Conservation (phyloP, 2,329 filamentous ascomycete genomes). For the Fusarium piperis region DNA sequence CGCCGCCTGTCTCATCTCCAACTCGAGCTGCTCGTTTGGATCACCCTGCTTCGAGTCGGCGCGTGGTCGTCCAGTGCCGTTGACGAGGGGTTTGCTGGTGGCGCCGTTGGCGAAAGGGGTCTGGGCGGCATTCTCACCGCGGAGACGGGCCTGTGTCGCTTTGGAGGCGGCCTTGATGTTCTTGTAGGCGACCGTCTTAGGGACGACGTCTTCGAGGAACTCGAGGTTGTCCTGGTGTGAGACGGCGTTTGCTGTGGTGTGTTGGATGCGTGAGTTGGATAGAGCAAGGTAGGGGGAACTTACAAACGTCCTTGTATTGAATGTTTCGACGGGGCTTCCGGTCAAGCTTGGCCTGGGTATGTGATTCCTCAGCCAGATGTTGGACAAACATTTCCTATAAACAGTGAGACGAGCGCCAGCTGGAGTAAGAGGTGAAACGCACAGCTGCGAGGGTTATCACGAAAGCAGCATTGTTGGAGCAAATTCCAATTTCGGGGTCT, state of each 20-base stretch:
- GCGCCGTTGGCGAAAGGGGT: slow-evolving; percentile 42
- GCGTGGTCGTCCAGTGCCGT: slow-evolving; percentile 40
- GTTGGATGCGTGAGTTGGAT: slow-evolving; percentile 4
- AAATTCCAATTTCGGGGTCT: slow-evolving; percentile 85
- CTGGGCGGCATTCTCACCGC: slow-evolving; percentile 52
- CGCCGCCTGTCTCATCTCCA: slow-evolving; percentile 62
- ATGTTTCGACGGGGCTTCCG: slow-evolving; percentile 92
- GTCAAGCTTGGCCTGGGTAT: slow-evolving; percentile 90
- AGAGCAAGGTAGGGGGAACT: slow-evolving; percentile 34
- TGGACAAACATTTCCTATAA: slow-evolving; percentile 94
- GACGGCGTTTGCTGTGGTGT: slow-evolving; percentile 77
- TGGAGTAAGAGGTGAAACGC: slow-evolving; percentile 41
- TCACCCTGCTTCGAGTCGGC: slow-evolving; percentile 49
- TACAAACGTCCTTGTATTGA: slow-evolving; percentile 94
- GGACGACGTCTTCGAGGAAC: slow-evolving; percentile 91
- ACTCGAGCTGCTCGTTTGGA: slow-evolving; percentile 63
- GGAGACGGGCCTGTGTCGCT: slow-evolving; percentile 57
- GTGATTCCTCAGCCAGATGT: slow-evolving; percentile 84
- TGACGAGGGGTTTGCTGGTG: slow-evolving; percentile 43
- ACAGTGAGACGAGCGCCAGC: background rate
- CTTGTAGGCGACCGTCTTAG: slow-evolving; percentile 84
- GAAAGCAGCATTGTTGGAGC: slow-evolving; percentile 94
- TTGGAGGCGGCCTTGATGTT: slow-evolving; percentile 74
- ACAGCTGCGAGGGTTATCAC: slow-evolving; percentile 91
- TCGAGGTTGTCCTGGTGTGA: slow-evolving; percentile 92